Base-by-base conservation (phyloP, 2,329 filamentous ascomycete genomes). In the Hyphodiscus sp. region DNA sequence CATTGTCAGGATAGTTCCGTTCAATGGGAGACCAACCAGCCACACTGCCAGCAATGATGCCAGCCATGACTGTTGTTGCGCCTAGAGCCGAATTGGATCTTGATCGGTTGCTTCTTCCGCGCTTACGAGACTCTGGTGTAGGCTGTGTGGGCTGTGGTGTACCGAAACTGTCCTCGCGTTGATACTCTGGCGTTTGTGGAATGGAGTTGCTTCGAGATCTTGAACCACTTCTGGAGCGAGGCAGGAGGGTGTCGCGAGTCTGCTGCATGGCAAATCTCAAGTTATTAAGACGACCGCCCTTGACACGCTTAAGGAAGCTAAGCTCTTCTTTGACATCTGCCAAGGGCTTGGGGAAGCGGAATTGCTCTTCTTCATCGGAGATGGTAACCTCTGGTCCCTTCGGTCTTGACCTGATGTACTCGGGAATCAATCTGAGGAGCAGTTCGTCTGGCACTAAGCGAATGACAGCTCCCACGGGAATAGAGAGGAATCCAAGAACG, bases 381-480 rank as follows among this genome's bases (percentile, higher is more conserved):
- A 87, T 73, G 3, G 76, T 84, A 45, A 86, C 51, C 58, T 70
- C 62, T 41, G 68, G 63, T 44, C 63, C 64, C 60, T 68, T 61
- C 23, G 55, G 58, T 56, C 62, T 46, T 45, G 48, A 55, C 49
- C 64, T 65, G 42, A 67, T 50, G 47, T 61, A 69, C 15, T 58
- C 56, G 33, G 68, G 68, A 45, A 67, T 58, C 20, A 68, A 45
- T 43, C 54, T 57, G 11, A 61, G 45, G 20, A 68, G 48, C 13
- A 68, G 56, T 50, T 67, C 76, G 67, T 97, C 91, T 0, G 94
- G 94, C 49, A 97, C 79, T 23, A 89, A 76, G 47, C 94, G 88
- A 55, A 97, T 86, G 30, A 89, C 73, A 20, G 92, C 76, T 54
- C 89, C 94, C 51, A 95, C 77, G 0, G 91, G 89, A 29, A 97